A percentile compares a stretch with the other conserved stretches of the same genome.
Conservation (phyloP, 2,329 filamentous ascomycete genomes). For the Acephala macrosclerotiorum region DNA sequence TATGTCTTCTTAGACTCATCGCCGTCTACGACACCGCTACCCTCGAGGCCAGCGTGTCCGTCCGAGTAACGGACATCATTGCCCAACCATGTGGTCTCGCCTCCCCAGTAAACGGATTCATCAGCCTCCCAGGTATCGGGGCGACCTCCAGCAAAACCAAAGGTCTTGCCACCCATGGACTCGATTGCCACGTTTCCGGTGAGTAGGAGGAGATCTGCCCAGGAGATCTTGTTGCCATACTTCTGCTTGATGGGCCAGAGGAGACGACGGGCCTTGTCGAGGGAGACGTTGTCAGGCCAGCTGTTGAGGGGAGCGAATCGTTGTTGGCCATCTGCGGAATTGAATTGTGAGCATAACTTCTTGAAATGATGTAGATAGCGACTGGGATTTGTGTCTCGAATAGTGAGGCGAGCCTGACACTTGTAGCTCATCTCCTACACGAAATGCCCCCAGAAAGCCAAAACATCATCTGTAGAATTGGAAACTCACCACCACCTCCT, state of each 20-base stretch:
- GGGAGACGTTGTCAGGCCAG: conserved; percentile 81
- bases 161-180: conserved; percentile 76
- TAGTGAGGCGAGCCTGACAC: not conserved
- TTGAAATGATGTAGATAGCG: not conserved
- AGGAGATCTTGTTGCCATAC: conserved; percentile 84
- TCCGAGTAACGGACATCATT: conserved; percentile 72
- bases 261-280: conserved; percentile 82
- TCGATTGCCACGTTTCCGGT: conserved; percentile 81
- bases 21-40: conserved; percentile 51
- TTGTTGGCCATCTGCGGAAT: conserved; percentile 60
- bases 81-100: conserved; percentile 76
- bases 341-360: conserved; percentile 5
- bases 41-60: conserved; percentile 36
- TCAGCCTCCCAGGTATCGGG: conserved; percentile 78
- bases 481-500: conserved; percentile 68
- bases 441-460: not conserved
- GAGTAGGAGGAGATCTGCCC: conserved; percentile 76
- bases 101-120: conserved; percentile 80
- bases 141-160: conserved; percentile 78
- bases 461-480: not conserved
- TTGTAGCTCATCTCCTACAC: too few relatives aligned
- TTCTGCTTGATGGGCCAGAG: conserved; percentile 86
- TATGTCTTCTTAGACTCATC: conserved; percentile 51
- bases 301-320: conserved; percentile 82
- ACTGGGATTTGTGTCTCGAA: not conserved